A percentile compares a stretch with the other conserved stretches of the same genome.
Evolutionary conservation across 495 filamentous ascomycete genomes (phyloP).

Genomic region (Pyrenula aspistea): DNA sequence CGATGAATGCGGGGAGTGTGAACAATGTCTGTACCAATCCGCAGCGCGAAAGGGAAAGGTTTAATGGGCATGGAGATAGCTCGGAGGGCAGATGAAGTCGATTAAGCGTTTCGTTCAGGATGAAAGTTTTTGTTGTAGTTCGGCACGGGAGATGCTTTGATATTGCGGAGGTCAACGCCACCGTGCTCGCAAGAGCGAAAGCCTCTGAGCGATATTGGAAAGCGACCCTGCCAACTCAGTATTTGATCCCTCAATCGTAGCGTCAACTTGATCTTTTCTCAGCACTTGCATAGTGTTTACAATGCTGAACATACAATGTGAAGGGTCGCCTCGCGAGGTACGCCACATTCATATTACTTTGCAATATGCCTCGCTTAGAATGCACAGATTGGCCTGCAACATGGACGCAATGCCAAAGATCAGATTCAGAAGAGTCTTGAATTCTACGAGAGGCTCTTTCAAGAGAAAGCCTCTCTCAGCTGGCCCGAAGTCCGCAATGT

Average conservation of each 20-base stretch:
- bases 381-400: conserved; percentile 38
- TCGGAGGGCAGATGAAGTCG: conserved; percentile 12
- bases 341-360: not conserved
- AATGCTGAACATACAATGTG: not conserved
- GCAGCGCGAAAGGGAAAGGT: conserved; percentile 26
- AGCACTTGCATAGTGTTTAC: too few species aligned
- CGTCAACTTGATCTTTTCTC: too few species aligned
- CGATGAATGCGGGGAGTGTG: conserved; percentile 38
- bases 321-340: not conserved
- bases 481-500: conserved; percentile 35
- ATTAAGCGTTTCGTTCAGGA: conserved; percentile 7
- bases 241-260: too few species aligned
- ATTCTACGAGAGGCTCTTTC: conserved; percentile 42
- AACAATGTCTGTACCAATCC: conserved; percentile 42
- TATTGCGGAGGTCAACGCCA: too few species aligned
- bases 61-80: not conserved
- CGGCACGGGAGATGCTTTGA: not conserved
- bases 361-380: not conserved
- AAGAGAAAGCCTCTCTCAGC: conserved; percentile 28
- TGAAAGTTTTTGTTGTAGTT: not conserved
- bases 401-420: conserved; percentile 31
- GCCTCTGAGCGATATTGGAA: too few species aligned
- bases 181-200: too few species aligned
- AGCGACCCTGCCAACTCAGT: too few species aligned
- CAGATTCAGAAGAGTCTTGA: conserved; percentile 33